Base-by-base conservation (phyloP, 768 basidiomycete genomes). In the Lentinula sp. region DNA sequence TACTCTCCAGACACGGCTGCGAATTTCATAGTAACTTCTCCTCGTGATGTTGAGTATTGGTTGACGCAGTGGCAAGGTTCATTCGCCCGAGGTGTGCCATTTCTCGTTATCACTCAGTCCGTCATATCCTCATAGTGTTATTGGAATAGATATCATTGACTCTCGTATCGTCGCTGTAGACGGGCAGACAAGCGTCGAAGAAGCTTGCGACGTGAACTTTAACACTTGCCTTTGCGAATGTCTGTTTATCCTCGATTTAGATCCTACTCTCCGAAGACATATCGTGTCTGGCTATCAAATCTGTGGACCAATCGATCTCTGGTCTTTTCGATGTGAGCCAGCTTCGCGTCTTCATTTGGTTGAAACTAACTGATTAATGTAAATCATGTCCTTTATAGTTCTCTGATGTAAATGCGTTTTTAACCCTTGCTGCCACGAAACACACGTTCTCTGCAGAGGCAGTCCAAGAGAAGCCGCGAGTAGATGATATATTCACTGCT, bases 321-420 rank as follows among this genome's bases (percentile, higher is more conserved):
- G 91, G 89, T 13, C 75, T 93, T 32, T 92, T 93, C 66, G 91
- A 93, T 71, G 91, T 93, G 67, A 60, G 87, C 21, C 16, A 13
- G 4, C 51, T 37, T 39, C 6, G 6, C 16, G n/a, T 18, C 64
- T 40, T 23, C 16, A 35, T 43, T 51, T 39, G 37, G 2, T 34
- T 40, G 3, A 1, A 9, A 9, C 32, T 16, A 40, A 31, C 11
- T 10, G 16, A 39, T 34, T 8, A 52, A 23, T 28, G 15, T 13
- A n/a, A 39, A 16, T 11, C 18, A 5, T 34, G 35, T 9, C 6
- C 1, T 23, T 35, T 35, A 15, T 65, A 93, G 91, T 92, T 84
- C 65, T 86, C 91, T 16, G 91, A 93, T 68, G 88, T 93, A 10
- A 93, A 93, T 68, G 89, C 91, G n/a, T 93, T 93, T 68, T 72